Evolutionary conservation across 768 basidiomycete species (phyloP).

Genomic region (Pulveroboletus ravenelii): DNA sequence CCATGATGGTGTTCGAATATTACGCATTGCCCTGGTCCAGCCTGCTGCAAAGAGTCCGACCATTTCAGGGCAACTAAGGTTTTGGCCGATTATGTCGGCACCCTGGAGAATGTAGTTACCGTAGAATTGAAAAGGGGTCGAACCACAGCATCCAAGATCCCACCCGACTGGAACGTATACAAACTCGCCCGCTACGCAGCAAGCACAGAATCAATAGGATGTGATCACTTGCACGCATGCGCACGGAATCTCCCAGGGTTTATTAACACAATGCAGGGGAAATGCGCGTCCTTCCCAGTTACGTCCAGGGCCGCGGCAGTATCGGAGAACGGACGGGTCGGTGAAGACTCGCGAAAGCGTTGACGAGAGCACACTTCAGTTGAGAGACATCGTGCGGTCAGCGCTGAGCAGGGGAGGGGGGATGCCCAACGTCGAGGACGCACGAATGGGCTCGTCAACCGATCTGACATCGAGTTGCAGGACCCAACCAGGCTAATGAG

Average conservation of each 20-base stretch:
- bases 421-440: not conserved
- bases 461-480: not conserved
- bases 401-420: not conserved
- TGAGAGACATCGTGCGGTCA: not conserved
- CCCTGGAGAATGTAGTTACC: not conserved
- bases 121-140: not conserved
- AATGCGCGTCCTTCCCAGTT: not conserved
- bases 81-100: not conserved
- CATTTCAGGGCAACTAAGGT: conserved; percentile 7
- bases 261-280: not conserved
- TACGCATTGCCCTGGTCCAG: not conserved
- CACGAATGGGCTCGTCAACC: not conserved
- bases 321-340: not conserved
- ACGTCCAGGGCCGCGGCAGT: not conserved
- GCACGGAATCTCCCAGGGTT: not conserved
- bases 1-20: not conserved
- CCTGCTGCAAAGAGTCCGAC: not conserved
- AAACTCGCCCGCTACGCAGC: not conserved
- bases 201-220: not conserved
- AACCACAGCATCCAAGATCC: not conserved
- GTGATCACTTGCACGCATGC: not conserved
- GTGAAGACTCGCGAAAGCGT: not conserved
- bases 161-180: not conserved
- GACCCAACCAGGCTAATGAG: not conserved
- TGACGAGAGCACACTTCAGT: not conserved